Percentiles rank a stretch among this genome's conserved stretches.
phyloP scores from a whole-genome alignment of 176 grass and related monocot species.

The Microstegium vimineum region DNA sequence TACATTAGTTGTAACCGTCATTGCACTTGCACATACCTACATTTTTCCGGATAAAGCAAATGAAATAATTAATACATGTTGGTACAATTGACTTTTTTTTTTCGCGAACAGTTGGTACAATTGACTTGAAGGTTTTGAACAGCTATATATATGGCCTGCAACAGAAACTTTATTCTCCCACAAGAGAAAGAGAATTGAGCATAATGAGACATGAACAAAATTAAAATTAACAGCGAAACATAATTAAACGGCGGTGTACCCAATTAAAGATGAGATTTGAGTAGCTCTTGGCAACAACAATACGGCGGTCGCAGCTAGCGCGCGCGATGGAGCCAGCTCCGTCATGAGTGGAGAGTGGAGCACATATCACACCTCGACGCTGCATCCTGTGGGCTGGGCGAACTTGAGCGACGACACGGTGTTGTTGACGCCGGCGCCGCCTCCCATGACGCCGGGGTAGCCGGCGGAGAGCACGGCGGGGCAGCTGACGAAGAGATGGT shows the following conservation, averaged over 20 bases:
- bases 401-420: conserved; percentile 35
- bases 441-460: background rate
- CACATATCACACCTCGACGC: conserved; percentile 40
- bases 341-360: too few species aligned
- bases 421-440: background rate
- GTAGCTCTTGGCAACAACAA: too few species aligned
- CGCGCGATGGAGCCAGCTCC: too few species aligned
- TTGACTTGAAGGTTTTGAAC: too few species aligned
- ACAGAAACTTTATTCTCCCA: background rate
- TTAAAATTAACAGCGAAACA: conserved; percentile 1
- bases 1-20: too few species aligned
- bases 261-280: background rate
- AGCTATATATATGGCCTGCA: too few species aligned
- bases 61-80: background rate
- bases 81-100: too few species aligned
- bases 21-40: too few species aligned
- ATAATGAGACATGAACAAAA: background rate
- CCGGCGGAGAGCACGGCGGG: conserved; percentile 42
- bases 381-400: conserved; percentile 50
- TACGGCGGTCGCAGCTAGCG: too few species aligned
- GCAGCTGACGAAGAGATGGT: conserved; percentile 74
- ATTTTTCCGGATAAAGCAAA: background rate
- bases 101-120: too few species aligned
- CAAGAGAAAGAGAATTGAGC: background rate
- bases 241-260: background rate